Conservation (phyloP, 2,329 filamentous ascomycete species). For the Tolypocladium inflatum region DNA sequence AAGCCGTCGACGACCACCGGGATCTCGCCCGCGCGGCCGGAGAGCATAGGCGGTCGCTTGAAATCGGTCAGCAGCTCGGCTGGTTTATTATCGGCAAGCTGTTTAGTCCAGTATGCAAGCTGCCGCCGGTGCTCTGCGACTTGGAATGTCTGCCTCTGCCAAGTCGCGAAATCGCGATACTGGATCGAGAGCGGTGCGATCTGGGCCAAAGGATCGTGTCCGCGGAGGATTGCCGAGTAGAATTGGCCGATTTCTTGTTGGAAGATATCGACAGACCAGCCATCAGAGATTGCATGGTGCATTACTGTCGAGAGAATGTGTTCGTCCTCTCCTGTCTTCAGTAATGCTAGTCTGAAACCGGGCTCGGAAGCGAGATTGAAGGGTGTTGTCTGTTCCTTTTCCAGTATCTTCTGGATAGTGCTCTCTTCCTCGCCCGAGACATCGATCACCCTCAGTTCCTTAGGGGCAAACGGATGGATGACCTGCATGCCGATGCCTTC, state of each 20-base stretch:
- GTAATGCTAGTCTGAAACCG: conserved; percentile 11
- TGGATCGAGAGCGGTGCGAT: no score
- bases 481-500: neutral
- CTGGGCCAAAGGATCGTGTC: no score
- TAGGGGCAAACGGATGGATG: neutral
- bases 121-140: no score
- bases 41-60: no score
- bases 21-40: no score
- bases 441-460: neutral
- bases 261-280: conserved; percentile 17
- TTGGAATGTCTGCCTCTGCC: no score
- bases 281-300: conserved; percentile 19
- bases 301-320: conserved; percentile 15
- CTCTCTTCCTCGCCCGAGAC: neutral
- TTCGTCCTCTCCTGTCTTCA: conserved; percentile 5
- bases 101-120: no score
- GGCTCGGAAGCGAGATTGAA: conserved; percentile 12
- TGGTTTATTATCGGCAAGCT: no score
- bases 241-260: conserved; percentile 10
- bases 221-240: no score
- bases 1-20: no score
- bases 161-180: no score
- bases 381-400: conserved; percentile 10
- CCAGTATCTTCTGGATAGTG: neutral
- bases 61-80: no score